phyloP scores from a whole-genome alignment of 2,329 filamentous ascomycete species.

The Fonsecaea pedrosoi region DNA sequence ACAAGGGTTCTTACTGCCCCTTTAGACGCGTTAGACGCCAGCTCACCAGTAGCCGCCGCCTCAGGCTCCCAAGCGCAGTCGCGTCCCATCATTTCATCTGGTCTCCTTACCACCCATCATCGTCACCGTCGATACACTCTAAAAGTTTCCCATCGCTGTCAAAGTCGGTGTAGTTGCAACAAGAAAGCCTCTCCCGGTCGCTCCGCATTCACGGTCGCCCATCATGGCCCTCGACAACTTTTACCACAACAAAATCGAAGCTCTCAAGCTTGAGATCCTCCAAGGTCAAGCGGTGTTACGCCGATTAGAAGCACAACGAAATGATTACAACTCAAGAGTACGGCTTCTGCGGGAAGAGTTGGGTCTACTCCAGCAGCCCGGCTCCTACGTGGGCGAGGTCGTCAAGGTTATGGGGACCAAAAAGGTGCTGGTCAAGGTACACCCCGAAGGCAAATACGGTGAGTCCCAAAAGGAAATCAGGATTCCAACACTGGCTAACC shows the following conservation, averaged over 20 bases:
- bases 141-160: neutral
- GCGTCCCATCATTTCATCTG: conserved; percentile 22
- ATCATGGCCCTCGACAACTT: conserved; percentile 99
- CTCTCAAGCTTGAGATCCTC: conserved; percentile 99
- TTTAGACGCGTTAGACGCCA: conserved; percentile 19
- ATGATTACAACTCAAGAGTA: conserved; percentile 99
- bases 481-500: conserved; percentile 37
- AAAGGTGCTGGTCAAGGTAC: conserved; percentile 98
- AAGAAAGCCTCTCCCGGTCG: neutral
- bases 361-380: conserved; percentile 92
- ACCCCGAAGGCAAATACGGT: conserved; percentile 99
- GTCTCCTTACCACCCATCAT: conserved; percentile 39
- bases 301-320: conserved; percentile 94
- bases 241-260: conserved; percentile 99
- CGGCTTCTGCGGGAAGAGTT: conserved; percentile 93
- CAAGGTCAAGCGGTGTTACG: conserved; percentile 95
- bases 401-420: conserved; percentile 99
- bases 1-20: neutral
- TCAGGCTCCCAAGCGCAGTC: conserved; percentile 26
- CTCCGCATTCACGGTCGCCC: conserved; percentile 41
- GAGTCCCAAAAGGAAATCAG: conserved; percentile 46
- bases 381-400: conserved; percentile 98
- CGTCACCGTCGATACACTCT: conserved; percentile 10
- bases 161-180: neutral
- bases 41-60: conserved; percentile 6